phyloP scores from a whole-genome alignment of 2,329 filamentous ascomycete genomes.

The Ophiostoma australiae region DNA sequence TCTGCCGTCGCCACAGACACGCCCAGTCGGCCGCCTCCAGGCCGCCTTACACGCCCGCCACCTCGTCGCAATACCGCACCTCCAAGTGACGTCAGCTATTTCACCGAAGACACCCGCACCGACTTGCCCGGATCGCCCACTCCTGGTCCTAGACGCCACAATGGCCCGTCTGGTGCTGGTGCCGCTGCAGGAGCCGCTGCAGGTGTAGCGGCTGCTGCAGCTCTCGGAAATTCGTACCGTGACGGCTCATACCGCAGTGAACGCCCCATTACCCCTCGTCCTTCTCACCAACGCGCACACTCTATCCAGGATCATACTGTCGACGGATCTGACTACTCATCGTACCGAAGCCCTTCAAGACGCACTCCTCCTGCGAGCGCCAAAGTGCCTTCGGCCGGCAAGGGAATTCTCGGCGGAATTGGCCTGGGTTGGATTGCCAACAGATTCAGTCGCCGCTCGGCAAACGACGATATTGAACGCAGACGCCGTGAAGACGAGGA shows the following conservation, averaged over 20 bases:
- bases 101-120: slow-evolving; percentile 32
- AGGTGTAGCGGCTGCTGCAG: slow-evolving; percentile 36
- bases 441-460: slow-evolving; percentile 56
- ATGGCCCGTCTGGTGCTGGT: slow-evolving; percentile 1
- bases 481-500: slow-evolving; percentile 39
- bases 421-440: slow-evolving; percentile 65
- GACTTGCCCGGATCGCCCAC: slow-evolving; percentile 44
- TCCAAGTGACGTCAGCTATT: slow-evolving; percentile 47
- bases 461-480: slow-evolving; percentile 41
- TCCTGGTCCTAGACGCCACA: slow-evolving; percentile 31
- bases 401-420: slow-evolving; percentile 56
- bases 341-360: slow-evolving; percentile 59
- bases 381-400: slow-evolving; percentile 41
- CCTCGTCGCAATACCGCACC: slow-evolving; percentile 32
- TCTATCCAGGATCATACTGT: slow-evolving; percentile 39
- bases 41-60: slow-evolving; percentile 31
- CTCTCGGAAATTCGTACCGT: slow-evolving; percentile 27
- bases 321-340: slow-evolving; percentile 55
- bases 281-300: slow-evolving; percentile 43
- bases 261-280: slow-evolving; percentile 45
- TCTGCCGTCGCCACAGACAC: slow-evolving; percentile 60
- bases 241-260: slow-evolving; percentile 38
- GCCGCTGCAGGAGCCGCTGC: slow-evolving; percentile 29
- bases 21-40: slow-evolving; percentile 45
- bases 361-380: slow-evolving; percentile 43